Evolutionary conservation across 306 rosid species (phyloP), one percentile per base, ranked within the genome.

Genomic region (Canavalia ensiformis): DNA sequence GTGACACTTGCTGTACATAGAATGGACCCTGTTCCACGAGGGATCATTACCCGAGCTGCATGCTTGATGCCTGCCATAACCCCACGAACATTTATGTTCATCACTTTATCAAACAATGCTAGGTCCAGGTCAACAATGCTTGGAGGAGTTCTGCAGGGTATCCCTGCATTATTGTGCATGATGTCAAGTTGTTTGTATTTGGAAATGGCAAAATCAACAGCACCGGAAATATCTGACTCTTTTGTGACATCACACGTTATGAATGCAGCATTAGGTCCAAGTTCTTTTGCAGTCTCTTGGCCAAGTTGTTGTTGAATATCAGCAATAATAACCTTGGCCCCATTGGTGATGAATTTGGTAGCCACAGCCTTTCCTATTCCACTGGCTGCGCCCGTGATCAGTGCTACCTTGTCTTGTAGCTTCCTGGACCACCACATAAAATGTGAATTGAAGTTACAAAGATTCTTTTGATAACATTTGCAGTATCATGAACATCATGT

Each of bases 311-410:
- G 85, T 42, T 91, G 86, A 78, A 93, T 83, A 86, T 95, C 97
- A 8, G 99, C 97, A 52, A 95, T 85, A 10, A 95, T 90, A 34
- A 95, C 97, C 84, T 87, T 91, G 57, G 99, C 97, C n/a, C 99
- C 99, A 51, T 95, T 88, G 44, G 80, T 87, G 81, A 93, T 86
- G 79, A 95, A 95, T 74, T 87, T 86, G 18, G 83, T 68, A 49
- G 97, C 97, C 10, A 92, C 77, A 51, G 93, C 94, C 68, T 90
- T 93, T 67, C 99, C 99, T 64, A 95, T 93, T 77, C 98, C 99
- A 64, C 91, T 91, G 65, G 97, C 98, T 78, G 91, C 99, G 9
- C 97, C 99, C 1, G 99, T 95, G n/a, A 95, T 93, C 72, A 95
- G 81, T 47, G 99, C 99, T 65, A 93, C 97, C 85, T 92, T 93